phyloP scores from a whole-genome alignment of 495 filamentous ascomycete genomes.

The Cercophora sp. region DNA sequence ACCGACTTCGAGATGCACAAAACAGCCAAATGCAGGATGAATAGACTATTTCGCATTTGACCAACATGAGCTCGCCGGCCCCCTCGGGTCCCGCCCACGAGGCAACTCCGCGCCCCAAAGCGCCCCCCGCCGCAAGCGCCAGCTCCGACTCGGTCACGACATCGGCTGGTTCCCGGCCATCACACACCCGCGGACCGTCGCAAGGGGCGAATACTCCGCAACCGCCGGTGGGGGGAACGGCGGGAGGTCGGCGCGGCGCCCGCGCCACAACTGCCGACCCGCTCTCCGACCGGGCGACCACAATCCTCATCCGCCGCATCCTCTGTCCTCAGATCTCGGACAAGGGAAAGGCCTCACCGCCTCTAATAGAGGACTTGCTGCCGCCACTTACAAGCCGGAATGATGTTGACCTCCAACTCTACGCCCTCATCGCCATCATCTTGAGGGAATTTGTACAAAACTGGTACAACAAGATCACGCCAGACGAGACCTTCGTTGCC shows the following conservation, averaged over 20 bases:
- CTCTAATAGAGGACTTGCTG: constrained; percentile 68
- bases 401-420: constrained; percentile 86
- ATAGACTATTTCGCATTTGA: background rate
- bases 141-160: constrained; percentile 19
- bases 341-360: constrained; percentile 41
- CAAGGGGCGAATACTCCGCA: background rate
- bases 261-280: constrained; percentile 35
- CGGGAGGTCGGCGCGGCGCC: constrained; percentile 24
- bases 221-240: constrained; percentile 5
- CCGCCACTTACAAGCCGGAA: constrained; percentile 91
- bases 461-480: constrained; percentile 91
- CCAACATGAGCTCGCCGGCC: constrained; percentile 24
- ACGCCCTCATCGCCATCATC: constrained; percentile 84
- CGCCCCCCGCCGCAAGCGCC: constrained; percentile 23
- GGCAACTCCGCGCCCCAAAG: constrained; percentile 27
- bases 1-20: background rate
- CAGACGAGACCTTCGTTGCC: constrained; percentile 78
- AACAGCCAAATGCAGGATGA: background rate
- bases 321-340: constrained; percentile 46
- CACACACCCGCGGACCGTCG: background rate
- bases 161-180: constrained; percentile 9
- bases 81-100: constrained; percentile 22
- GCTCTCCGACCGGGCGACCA: constrained; percentile 49
- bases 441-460: constrained; percentile 82
- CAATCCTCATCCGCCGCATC: constrained; percentile 47